phyloP scores from a whole-genome alignment of 352 stramenopile genomes.

The Phytophthora ohioensis region DNA sequence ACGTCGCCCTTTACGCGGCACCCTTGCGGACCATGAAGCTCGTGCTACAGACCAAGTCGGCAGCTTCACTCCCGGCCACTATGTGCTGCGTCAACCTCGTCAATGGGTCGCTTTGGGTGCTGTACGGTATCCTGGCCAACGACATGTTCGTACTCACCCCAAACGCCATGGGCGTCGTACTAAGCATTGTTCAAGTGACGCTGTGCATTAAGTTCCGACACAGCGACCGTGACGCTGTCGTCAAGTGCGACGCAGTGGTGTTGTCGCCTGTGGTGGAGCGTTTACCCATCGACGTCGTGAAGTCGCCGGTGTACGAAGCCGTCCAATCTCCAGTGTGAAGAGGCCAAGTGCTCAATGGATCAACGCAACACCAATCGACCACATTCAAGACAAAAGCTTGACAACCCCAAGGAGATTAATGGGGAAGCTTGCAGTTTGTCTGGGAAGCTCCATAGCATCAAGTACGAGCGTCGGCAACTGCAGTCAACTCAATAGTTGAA shows the following conservation, averaged over 20 bases:
- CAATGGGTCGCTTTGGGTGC: conserved; percentile 37
- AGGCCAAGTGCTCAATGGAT: not conserved
- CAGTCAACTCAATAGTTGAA: no score
- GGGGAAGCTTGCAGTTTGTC: no score
- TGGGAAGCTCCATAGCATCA: no score
- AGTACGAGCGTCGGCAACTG: no score
- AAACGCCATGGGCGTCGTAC: conserved; percentile 39
- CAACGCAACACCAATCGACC: not conserved
- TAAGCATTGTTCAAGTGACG: conserved; percentile 43
- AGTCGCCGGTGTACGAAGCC: conserved; percentile 28
- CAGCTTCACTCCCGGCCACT: conserved; percentile 35
- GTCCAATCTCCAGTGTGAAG: conserved; percentile 28
- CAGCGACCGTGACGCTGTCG: not conserved
- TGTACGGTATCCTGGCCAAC: conserved; percentile 34
- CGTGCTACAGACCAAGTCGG: conserved; percentile 43
- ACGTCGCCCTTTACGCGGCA: conserved; percentile 38
- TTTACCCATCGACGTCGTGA: conserved; percentile 15
- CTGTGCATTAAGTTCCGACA: conserved; percentile 51
- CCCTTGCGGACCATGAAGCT: conserved; percentile 43
- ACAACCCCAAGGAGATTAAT: no score
- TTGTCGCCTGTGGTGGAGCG: conserved; percentile 18
- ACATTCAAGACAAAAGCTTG: conserved; percentile 1
- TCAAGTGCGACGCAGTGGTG: conserved; percentile 22
- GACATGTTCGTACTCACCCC: conserved; percentile 47
- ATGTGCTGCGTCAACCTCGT: conserved; percentile 43